Evolutionary conservation across 352 stramenopile species (phyloP), one percentile per base, ranked within the genome.

Genomic region (Phytophthora rubi): DNA sequence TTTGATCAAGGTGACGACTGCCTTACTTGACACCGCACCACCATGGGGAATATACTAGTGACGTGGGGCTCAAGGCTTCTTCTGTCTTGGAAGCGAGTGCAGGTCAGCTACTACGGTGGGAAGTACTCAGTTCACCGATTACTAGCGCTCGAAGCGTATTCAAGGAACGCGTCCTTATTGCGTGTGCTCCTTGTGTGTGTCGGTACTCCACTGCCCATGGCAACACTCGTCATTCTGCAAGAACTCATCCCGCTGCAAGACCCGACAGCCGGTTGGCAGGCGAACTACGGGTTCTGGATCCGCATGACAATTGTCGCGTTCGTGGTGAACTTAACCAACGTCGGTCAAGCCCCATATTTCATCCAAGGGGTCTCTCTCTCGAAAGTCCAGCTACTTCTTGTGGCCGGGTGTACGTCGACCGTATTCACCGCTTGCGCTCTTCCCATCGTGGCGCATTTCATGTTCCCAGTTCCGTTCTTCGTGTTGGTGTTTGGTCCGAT

Each of bases 251-350:
- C 66, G 2, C 42, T 73, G 4, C 53, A 68, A 59, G 53, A 65
- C 33, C 66, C 59, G 26, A 18, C 6, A 23, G 35, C 44, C 13
- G 53, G 66, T 1, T 63, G 54, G 53, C 45, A 44, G n/a, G 53
- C 18, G 39, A 73, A 73, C 26, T 63, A 59, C 30, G 60, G 58
- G 0, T 62, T 67, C 15, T 72, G 65, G 57, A 52, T 67, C 16
- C 64, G 64, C 12, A 35, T 33, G 9, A 37, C 67, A 5, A 32
- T 68, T 7, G 45, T 32, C 0, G 33, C 32, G 44, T 51, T 68
- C 2, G 28, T 62, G 15, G 23, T 16, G n/a, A 53, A 52, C 6
- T 16, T 26, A 6, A 30, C 53, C 39, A 53, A 62, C 33, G 21
- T 47, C 21, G 62, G 42, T 3, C 62, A 62, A 42, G 53, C 30